Percentiles rank a stretch among this genome's conserved stretches.
Conservation (phyloP, 75 land plant species). For the Larix kaempferi region DNA sequence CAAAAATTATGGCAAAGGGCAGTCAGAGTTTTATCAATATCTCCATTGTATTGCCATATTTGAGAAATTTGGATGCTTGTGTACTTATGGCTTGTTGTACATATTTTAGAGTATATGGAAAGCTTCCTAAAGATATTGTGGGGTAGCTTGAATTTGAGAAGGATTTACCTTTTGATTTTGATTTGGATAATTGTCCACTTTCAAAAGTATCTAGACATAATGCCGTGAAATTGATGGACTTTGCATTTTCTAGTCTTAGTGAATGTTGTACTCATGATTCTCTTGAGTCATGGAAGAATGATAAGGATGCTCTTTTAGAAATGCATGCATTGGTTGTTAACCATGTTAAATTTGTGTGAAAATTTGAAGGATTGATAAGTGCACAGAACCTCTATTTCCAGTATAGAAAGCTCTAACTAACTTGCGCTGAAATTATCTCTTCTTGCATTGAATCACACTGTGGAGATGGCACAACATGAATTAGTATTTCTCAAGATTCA, state of each 20-base stretch:
- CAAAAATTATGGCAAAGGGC: slow-evolving; percentile 2
- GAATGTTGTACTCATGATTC: background rate
- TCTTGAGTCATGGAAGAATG: slow-evolving; percentile 10
- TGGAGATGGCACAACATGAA: slow-evolving; percentile 13
- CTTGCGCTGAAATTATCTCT: slow-evolving; percentile 55
- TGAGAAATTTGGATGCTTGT: slow-evolving; percentile 52
- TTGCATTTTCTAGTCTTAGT: slow-evolving; percentile 27
- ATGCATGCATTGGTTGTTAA: slow-evolving; percentile 50
- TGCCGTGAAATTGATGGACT: slow-evolving; percentile 38
- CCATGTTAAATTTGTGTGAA: slow-evolving; percentile 50
- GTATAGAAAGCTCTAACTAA: slow-evolving; percentile 42
- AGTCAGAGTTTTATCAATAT: background rate
- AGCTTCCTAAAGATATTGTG: slow-evolving; percentile 53
- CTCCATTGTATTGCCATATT: slow-evolving; percentile 23
- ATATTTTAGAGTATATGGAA: slow-evolving; percentile 54
- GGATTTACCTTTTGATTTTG: slow-evolving; percentile 42
- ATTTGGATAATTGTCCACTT: slow-evolving; percentile 49
- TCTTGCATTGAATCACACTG: slow-evolving; percentile 24
- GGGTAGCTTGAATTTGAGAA: slow-evolving; percentile 58
- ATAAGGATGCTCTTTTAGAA: slow-evolving; percentile 8
- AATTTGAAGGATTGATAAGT: slow-evolving; percentile 34
- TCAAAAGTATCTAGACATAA: slow-evolving; percentile 19
- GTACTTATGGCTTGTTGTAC: slow-evolving; percentile 75
- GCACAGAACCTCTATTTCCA: slow-evolving; percentile 23
- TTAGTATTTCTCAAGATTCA: slow-evolving; percentile 51